Evolutionary conservation across 306 rosid genomes (phyloP).

Genomic region (Cyamopsis tetragonoloba): DNA sequence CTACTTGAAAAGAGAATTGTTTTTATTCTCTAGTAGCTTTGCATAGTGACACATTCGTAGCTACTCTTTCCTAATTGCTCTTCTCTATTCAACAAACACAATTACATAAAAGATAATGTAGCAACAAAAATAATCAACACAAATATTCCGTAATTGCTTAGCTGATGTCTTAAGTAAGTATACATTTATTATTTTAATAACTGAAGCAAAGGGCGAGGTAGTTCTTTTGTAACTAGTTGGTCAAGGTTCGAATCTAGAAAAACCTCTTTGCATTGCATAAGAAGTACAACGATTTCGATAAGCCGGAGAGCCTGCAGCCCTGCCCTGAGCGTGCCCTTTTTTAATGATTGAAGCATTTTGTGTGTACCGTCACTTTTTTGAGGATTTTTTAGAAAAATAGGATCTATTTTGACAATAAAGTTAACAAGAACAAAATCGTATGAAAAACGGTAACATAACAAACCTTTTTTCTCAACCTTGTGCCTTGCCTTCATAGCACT

Average conservation of each 20-base stretch:
- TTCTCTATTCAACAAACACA: background rate
- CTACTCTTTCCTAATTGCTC: background rate
- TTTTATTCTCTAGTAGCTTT: background rate
- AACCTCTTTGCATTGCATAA: too few species aligned
- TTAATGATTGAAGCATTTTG: background rate
- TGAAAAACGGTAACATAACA: too few species aligned
- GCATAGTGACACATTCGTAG: background rate
- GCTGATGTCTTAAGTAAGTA: background rate
- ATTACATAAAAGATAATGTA: background rate
- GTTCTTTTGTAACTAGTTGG: too few species aligned
- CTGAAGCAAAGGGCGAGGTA: too few species aligned
- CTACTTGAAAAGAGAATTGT: background rate
- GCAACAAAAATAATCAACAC: background rate
- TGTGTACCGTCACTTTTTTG: background rate
- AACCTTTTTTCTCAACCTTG: slow-evolving; percentile 61
- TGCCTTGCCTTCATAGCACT: slow-evolving; percentile 27
- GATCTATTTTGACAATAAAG: background rate
- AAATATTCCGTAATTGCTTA: background rate
- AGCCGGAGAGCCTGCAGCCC: too few species aligned
- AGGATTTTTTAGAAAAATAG: background rate
- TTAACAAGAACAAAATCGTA: background rate
- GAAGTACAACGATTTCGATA: too few species aligned
- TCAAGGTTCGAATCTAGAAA: too few species aligned
- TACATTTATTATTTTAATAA: background rate
- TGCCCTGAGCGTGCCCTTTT: too few species aligned